Conservation (phyloP, 2,329 filamentous ascomycete genomes). For the Eurotiales sp. region DNA sequence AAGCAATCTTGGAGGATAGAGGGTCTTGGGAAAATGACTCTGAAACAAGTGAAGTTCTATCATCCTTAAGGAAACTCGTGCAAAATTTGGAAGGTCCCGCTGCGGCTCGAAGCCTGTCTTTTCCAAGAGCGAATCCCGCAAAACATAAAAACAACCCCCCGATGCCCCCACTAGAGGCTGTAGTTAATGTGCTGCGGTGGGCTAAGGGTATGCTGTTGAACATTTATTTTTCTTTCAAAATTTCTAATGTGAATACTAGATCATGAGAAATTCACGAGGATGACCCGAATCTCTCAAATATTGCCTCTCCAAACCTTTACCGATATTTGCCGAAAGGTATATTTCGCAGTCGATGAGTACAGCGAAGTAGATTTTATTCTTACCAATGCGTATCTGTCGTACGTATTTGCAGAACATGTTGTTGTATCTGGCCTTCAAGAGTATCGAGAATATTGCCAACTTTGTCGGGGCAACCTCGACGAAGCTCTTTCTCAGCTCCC, state of each 20-base stretch:
- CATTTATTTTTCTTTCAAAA: neutral
- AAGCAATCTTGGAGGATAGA: neutral
- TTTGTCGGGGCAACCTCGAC: neutral
- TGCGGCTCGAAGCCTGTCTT: neutral
- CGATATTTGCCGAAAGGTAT: slow-evolving; percentile 2
- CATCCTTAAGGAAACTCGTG: neutral
- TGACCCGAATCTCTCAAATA: neutral
- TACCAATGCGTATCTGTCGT: slow-evolving; percentile 3
- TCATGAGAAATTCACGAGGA: neutral
- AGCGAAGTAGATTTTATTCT: slow-evolving; percentile 7
- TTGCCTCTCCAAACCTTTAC: neutral
- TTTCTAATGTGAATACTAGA: neutral
- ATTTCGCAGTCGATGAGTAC: slow-evolving; percentile 5
- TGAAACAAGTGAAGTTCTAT: neutral
- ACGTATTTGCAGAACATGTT: slow-evolving; percentile 5
- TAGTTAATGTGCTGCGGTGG: neutral
- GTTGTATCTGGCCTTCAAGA: neutral
- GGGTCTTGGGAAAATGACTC: neutral
- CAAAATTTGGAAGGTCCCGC: neutral
- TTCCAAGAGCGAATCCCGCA: neutral
- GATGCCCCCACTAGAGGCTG: slow-evolving; percentile 1
- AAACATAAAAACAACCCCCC: neutral
- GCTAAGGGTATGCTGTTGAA: neutral
- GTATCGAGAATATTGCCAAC: slow-evolving; percentile 4
- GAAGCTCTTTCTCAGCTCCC: neutral